Evolutionary conservation across 1,284 basidiomycete species (phyloP).

Genomic region (Prillingera fragicola): DNA sequence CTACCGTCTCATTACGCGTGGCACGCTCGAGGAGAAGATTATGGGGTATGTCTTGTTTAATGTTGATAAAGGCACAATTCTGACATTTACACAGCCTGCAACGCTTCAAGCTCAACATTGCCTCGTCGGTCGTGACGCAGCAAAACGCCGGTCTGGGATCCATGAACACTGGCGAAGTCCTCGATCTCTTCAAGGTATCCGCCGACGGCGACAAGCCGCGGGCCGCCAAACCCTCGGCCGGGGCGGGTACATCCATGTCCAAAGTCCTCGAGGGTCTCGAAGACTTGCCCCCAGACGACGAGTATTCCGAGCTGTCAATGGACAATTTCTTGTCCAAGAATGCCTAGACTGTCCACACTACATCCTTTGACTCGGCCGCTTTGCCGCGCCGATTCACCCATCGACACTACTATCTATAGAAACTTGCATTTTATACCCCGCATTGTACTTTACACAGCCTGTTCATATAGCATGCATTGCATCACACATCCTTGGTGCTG

Average conservation of each 20-base stretch:
- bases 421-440: constrained; percentile 4
- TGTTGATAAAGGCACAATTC: too few species aligned
- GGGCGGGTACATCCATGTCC: constrained; percentile 57
- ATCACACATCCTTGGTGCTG: constrained; percentile 3
- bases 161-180: constrained; percentile 95
- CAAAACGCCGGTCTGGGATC: constrained; percentile 88
- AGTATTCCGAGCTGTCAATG: constrained; percentile 79
- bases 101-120: constrained; percentile 98
- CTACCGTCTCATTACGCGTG: constrained; percentile 95
- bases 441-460: constrained; percentile 2
- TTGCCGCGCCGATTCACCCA: too few species aligned
- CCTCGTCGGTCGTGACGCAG: constrained; percentile 92
- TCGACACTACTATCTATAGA: too few species aligned
- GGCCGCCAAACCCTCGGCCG: neutral
- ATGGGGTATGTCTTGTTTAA: too few species aligned
- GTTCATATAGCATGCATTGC: constrained; percentile 18
- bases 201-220: constrained; percentile 55
- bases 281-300: constrained; percentile 80
- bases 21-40: constrained; percentile 97
- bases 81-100: constrained; percentile 63
- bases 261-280: constrained; percentile 75
- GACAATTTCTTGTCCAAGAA: constrained; percentile 59
- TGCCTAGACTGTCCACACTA: constrained; percentile 4
- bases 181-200: constrained; percentile 86
- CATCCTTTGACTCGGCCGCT: neutral